Conservation (phyloP, 352 stramenopile species). For the Peronospora farinosa region DNA sequence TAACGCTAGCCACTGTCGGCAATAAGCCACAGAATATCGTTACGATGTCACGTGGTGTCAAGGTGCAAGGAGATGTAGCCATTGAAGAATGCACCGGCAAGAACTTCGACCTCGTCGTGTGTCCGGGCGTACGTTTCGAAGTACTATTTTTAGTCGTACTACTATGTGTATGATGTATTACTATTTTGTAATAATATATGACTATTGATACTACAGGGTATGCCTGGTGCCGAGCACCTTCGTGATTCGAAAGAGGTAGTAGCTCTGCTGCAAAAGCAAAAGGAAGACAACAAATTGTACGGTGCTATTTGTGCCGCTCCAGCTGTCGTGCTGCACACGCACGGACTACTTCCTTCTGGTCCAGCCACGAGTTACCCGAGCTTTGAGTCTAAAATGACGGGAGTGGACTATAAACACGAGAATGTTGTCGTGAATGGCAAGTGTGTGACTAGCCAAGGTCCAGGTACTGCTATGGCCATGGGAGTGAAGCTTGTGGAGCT, state of each 20-base stretch:
- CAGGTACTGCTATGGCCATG: slow-evolving; percentile 77
- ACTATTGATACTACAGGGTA: too few relatives aligned
- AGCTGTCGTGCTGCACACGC: slow-evolving; percentile 57
- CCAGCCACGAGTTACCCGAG: slow-evolving; percentile 59
- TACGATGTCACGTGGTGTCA: slow-evolving; percentile 66
- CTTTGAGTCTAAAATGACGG: slow-evolving; percentile 61
- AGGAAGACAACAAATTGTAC: slow-evolving; percentile 55
- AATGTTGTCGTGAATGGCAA: slow-evolving; percentile 64
- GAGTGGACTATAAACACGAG: slow-evolving; percentile 34
- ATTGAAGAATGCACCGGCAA: slow-evolving; percentile 57
- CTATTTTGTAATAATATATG: too few relatives aligned
- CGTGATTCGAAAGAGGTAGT: slow-evolving; percentile 57
- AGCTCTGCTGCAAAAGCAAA: slow-evolving; percentile 56
- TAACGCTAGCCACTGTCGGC: slow-evolving; percentile 61
- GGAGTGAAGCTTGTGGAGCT: slow-evolving; percentile 76
- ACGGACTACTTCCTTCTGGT: slow-evolving; percentile 45
- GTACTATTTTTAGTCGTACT: background rate
- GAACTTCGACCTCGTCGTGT: slow-evolving; percentile 60
- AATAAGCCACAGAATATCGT: slow-evolving; percentile 57
- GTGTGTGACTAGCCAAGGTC: slow-evolving; percentile 74
- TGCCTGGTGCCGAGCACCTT: slow-evolving; percentile 60
- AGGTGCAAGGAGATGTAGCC: slow-evolving; percentile 55
- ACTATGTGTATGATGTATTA: background rate
- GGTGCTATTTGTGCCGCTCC: slow-evolving; percentile 74
- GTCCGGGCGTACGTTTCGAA: slow-evolving; percentile 43